Base-by-base conservation (phyloP, 2,329 filamentous ascomycete genomes). In the Beauveria medogensis region DNA sequence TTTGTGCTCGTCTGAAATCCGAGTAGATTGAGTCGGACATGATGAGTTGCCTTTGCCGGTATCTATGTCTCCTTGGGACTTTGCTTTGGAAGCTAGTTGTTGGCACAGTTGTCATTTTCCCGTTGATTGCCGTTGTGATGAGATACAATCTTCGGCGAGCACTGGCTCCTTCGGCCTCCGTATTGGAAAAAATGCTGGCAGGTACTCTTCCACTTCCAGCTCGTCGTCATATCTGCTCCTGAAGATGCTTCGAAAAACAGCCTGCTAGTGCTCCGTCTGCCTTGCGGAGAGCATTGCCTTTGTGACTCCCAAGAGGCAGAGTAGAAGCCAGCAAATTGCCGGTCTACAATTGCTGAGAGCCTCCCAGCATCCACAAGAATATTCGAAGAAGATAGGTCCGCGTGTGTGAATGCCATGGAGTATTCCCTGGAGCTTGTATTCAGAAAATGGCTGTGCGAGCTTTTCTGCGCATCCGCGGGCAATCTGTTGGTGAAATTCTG, bases 281-380 rank as follows among this genome's bases (percentile, higher is more conserved):
- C 55, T 10, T 14, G 43, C 55, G 16, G 55, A 58, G 18, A 24
- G 47, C 46, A 67, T 22, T 5, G 65, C 71, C 37, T 72, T 71
- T 50, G 70, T 65, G 53, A 73, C 48, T 74, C 72, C 72, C 71
- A 80, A 55, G 74, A 75, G n/a, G 70, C 67, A 2, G 77, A 77
- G 65, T 76, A 80, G 76, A 75, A 81, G 1, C 77, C 77, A 24
- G 74, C 69, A 34, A 72, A 70, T 64, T 81, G 78, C 78, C 78
- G 81, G 64, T 80, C 79, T 26, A 81, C 61, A 24, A 81, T 72
- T 3, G 73, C 78, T 47, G 70, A 69, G 18, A 80, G 69, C 43
- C 60, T 48, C 14, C 55, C 47, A 28, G 10, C 26, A 26, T 44
- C 34, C 10, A 75, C 64, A 8, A 74, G 60, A 20, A 75, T 73